Percentiles rank a stretch among this genome's conserved stretches.
These are phyloP conservation scores for Candida pseudocylindracea DNA, from an alignment of 1,139 yeast species.

Conservation along the genomic window DNA sequence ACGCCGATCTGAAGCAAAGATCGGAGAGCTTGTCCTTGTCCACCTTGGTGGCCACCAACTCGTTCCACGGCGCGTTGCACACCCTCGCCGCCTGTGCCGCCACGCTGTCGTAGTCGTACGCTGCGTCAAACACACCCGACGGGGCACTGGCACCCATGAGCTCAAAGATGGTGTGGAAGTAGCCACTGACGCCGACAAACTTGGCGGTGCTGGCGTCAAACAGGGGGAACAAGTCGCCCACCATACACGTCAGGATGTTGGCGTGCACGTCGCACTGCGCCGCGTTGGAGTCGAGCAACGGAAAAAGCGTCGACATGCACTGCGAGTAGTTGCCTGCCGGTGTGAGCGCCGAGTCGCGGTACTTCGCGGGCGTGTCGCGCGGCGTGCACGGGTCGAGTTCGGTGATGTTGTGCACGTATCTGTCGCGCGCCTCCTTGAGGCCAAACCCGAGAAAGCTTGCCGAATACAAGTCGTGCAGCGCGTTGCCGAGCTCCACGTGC, in stretches of 20 bases:
- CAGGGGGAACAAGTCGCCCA: constrained; percentile 33
- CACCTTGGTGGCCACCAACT: constrained; percentile 19
- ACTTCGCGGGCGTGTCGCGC: constrained; percentile 6
- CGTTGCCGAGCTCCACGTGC: constrained; percentile 15
- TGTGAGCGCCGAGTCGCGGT: constrained; percentile 12
- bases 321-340: constrained; percentile 40
- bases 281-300: constrained; percentile 18
- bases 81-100: constrained; percentile 20
- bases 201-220: constrained; percentile 47
- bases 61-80: constrained; percentile 18
- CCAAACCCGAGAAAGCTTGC: constrained; percentile 66
- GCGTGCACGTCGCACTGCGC: constrained; percentile 9
- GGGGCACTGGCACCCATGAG: constrained; percentile 8
- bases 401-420: constrained; percentile 20
- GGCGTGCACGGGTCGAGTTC: constrained; percentile 9
- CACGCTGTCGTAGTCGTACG: constrained; percentile 16
- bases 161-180: constrained; percentile 48
- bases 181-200: constrained; percentile 65
- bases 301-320: constrained; percentile 30
- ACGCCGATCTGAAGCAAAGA: constrained; percentile 20
- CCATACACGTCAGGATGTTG: constrained; percentile 18
- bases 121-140: constrained; percentile 7
- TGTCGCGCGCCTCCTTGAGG: constrained; percentile 40
- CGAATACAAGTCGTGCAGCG: constrained; percentile 21
- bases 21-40: constrained; percentile 7